Evolutionary conservation across 2,329 filamentous ascomycete genomes (phyloP), one percentile per base, ranked within the genome.

Genomic region (Botrytis pseudocinerea): DNA sequence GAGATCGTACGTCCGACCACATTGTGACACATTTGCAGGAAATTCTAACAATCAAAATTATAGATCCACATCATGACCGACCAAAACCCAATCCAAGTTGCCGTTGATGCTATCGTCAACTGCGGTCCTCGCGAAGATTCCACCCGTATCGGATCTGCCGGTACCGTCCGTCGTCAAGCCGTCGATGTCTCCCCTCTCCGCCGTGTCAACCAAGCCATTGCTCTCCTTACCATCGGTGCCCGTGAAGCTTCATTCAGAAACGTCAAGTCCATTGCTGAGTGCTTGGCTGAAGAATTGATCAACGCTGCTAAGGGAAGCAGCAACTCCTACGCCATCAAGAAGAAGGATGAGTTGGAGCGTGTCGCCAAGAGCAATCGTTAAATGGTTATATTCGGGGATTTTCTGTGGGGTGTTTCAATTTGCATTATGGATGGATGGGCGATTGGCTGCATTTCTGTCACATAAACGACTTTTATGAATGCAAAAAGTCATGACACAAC

Each of bases 341-440:
- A 99, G 94, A 99, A 99, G 95, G 96, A 99, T 87, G 97, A 99
- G 93, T 88, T 99, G 89, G 96, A 99, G 93, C 96, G 96, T 96
- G 96, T 99, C 83, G 96, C 96, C 88, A 99, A 99, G 94, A 94
- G 91, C 91, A 99, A 99, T 92, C 93, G 96, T 92, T 99, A 98
- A 95, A 95, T 60, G 69, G 69, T 62, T 40, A 73, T 59, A 73
- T 69, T 68, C 12, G 78, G 75, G 73, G 73, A 76, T 72, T 74
- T 74, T 72, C 64, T 66, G 75, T 79, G 78, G 77, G 77, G 78
- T 78, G 77, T 79, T 80, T 77, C 75, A 74, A 76, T 78, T 79
- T 80, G 77, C 76, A 75, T 79, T 78, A 76, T 74, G 77, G 76
- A 74, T 75, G 77, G 78, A 77, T 76, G 76, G 77, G 75, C 64